Evolutionary conservation across 352 stramenopile genomes (phyloP), one percentile per base, ranked within the genome.

Genomic region (Stramenopiles sp.): DNA sequence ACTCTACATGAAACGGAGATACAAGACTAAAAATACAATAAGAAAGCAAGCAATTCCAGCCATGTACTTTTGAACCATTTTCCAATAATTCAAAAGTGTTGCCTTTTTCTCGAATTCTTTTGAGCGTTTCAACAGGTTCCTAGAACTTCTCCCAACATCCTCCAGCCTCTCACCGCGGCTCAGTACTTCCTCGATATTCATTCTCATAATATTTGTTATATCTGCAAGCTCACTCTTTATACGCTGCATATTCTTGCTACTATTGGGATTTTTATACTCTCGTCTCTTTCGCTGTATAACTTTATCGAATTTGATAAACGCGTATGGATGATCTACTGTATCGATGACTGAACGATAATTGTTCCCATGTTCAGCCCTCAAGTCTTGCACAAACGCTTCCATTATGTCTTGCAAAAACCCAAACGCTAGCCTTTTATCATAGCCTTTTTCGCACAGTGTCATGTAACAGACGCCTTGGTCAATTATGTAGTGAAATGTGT

Each of bases 221-320:
- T 98, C 95, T 32, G 92, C 92, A 80, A 99, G 88, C 84, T 99
- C 96, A 83, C 97, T 91, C 87, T 98, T 98, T 44, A 99, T 86
- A 67, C 93, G 93, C 81, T 93, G 91, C 88, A 97, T 98, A 86
- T 97, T 97, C 84, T 96, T 89, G 39, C 91, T 91, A 75, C 91
- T 97, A 80, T 94, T 97, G 27, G 95, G 95, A 86, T 99, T 95
- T 67, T 90, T 90, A 84, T 98, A 99, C 82, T 99, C 95, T 82
- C 96, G 97, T 83, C 95, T 90, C 86, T 98, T 98, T 80, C 95
- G 92, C 87, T 98, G 95, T 84, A 99, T 98, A 67, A 97, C 90
- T 83, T 97, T 95, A 86, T 98, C 94, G 83, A 98, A 98, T 88
- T 98, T 97, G 84, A 99, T 99, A 86, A 98, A 99, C 39, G 93